phyloP scores from a whole-genome alignment of 2,329 filamentous ascomycete species.

The Neopestalotiopsis sp. region DNA sequence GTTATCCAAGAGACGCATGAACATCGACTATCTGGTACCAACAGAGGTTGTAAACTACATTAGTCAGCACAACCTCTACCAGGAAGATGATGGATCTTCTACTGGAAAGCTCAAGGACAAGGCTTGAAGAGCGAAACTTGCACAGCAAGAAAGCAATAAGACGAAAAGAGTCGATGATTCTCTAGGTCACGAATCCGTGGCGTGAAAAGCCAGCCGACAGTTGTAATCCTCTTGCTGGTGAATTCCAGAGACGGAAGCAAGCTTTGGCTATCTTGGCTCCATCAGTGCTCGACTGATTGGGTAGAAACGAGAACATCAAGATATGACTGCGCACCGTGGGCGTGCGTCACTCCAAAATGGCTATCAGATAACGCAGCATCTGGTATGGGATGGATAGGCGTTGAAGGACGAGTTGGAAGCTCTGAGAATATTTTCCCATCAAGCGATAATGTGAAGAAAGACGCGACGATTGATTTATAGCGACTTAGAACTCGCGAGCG shows the following conservation, averaged over 20 bases:
- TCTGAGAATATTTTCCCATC: constrained; percentile 1
- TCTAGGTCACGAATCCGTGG: constrained; percentile 8
- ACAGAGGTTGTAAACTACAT: constrained; percentile 79
- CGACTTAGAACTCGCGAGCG: constrained; percentile 5
- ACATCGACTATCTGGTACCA: constrained; percentile 78
- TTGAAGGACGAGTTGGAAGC: background rate
- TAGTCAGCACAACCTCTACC: constrained; percentile 68
- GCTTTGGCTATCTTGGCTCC: background rate
- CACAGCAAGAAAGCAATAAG: background rate
- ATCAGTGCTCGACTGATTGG: background rate
- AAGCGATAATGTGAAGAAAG: background rate
- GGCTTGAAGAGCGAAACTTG: constrained; percentile 17
- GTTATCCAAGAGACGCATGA: constrained; percentile 80
- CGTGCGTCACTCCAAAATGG: background rate
- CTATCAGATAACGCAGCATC: background rate
- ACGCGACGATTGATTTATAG: constrained; percentile 12
- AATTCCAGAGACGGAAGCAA: background rate
- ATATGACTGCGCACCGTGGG: background rate
- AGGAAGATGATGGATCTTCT: constrained; percentile 30
- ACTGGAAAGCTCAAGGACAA: constrained; percentile 34
- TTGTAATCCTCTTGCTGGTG: background rate
- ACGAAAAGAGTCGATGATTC: constrained; percentile 22
- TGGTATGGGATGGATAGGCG: background rate
- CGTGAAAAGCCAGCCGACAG: background rate
- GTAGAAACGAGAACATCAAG: background rate